phyloP scores from a whole-genome alignment of 345 rosid genomes.

The Eucalyptus viminalis region DNA sequence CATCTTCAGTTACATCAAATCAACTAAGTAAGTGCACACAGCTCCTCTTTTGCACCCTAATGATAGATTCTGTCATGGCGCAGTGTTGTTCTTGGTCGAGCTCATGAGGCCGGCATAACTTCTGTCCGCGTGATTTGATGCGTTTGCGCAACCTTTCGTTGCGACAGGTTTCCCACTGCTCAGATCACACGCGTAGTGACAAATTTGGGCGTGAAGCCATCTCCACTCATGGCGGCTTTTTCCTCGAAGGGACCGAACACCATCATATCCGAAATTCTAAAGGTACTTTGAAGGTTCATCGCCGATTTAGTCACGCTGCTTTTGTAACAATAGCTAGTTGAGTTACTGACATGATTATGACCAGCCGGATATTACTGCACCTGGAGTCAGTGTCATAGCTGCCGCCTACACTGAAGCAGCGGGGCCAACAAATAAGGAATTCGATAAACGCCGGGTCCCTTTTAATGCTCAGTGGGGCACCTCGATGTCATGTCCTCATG shows the following conservation, averaged over 20 bases:
- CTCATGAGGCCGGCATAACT: neutral
- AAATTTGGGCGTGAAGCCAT: slow-evolving; percentile 27
- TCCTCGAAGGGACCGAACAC: slow-evolving; percentile 72
- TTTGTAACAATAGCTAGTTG: neutral
- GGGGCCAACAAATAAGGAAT: slow-evolving; percentile 36
- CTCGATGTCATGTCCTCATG: slow-evolving; percentile 88
- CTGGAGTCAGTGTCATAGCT: slow-evolving; percentile 75
- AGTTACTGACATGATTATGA: neutral
- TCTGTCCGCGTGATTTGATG: neutral
- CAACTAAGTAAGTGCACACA: slow-evolving; percentile 22
- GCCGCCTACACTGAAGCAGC: slow-evolving; percentile 53
- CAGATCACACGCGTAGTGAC: slow-evolving; percentile 32
- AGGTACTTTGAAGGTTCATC: slow-evolving; percentile 10
- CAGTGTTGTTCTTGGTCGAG: neutral
- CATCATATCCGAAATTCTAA: slow-evolving; percentile 50
- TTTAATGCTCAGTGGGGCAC: slow-evolving; percentile 60
- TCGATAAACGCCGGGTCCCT: slow-evolving; percentile 39
- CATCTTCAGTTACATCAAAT: slow-evolving; percentile 34
- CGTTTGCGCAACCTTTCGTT: neutral
- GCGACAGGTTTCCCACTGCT: slow-evolving; percentile 39
- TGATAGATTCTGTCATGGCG: neutral
- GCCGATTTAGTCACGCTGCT: neutral
- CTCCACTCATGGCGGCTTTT: slow-evolving; percentile 70
- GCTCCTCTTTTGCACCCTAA: neutral
- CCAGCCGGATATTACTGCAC: slow-evolving; percentile 83